These are phyloP conservation scores for Chlorella ohadii DNA, from an alignment of 139 green algal species.

Conservation along the genomic window DNA sequence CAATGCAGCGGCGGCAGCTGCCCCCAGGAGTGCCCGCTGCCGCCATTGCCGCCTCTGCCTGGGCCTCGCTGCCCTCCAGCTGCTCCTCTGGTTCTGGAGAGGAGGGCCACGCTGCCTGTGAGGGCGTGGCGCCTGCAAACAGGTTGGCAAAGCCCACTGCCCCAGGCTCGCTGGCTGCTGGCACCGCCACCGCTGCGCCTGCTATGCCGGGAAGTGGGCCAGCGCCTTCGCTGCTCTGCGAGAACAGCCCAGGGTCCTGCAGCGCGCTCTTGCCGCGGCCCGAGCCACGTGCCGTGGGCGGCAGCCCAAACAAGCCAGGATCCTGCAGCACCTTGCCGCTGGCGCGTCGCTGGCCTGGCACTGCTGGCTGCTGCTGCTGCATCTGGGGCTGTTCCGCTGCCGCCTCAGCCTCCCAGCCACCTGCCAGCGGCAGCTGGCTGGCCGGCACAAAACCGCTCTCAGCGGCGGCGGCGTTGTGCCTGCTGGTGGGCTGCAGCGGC, in stretches of 20 bases:
- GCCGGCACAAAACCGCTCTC: not conserved
- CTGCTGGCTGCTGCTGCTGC: not conserved
- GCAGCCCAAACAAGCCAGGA: too few relatives aligned
- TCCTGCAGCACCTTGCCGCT: too few relatives aligned
- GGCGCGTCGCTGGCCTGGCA: not conserved
- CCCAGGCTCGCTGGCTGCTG: not conserved
- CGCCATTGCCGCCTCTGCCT: not conserved
- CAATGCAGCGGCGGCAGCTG: not conserved
- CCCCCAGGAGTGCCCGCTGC: not conserved
- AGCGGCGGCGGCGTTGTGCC: not conserved
- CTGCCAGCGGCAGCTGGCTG: not conserved
- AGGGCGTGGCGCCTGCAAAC: not conserved
- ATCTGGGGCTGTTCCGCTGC: not conserved
- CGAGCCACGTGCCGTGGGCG: not conserved
- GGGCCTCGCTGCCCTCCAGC: not conserved
- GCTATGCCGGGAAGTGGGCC: not conserved
- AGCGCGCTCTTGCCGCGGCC: not conserved
- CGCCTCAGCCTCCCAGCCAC: not conserved
- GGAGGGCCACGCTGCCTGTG: not conserved
- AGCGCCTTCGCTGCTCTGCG: not conserved
- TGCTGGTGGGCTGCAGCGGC: not conserved
- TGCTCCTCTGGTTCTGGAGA: too few relatives aligned
- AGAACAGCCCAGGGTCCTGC: conserved; percentile 4
- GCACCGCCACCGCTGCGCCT: not conserved
- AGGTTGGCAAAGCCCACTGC: not conserved